Base-by-base conservation (phyloP, 2,329 filamentous ascomycete genomes). In the Clarireedia hainanense region DNA sequence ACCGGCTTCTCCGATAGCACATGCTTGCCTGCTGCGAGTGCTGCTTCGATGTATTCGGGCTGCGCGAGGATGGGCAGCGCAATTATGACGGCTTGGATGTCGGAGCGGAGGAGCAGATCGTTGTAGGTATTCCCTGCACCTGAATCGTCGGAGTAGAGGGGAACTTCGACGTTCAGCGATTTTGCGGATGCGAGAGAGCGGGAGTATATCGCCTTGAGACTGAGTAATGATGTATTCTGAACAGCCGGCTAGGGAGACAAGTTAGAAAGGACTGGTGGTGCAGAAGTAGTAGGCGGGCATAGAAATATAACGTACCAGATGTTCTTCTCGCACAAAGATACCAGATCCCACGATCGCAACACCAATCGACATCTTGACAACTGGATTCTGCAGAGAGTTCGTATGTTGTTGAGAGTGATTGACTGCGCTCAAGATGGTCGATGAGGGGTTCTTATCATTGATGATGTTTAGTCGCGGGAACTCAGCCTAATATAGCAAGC, bases 341-440 rank as follows among this genome's bases (percentile, higher is more conserved):
- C 82, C 83, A 59, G 79, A 78, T 39, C 83, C 83, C 52, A 86
- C 76, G 55, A 86, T 75, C 46, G 83, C 83, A 43, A 85, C 73
- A 57, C 79, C 78, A 50, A 79, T 70, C 26, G 72, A 59, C 68
- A 69, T 69, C 43, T 60, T 64, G n/a, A 20, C n/a, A 34, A 4
- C 30, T 34, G 24, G n/a, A 26, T 3, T 53, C 36, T 48, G 51
- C 30, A 39, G 39, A n/a, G 17, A n/a, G 17, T n/a, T 42, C 14
- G 17, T 42, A 20, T n/a, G 17, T 20, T 42, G 9, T 42, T 5
- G 39, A n/a, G 39, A 20, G 5, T 10, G 15, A 20, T 42, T 42
- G 14, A 42, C 10, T 9, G 30, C 30, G 30, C 30, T 34, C 30
- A 34, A 34, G 30, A 34, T 34, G 7, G 39, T 42, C 39, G 39